These are phyloP conservation scores for Lentinula sp. DNA, from an alignment of 768 basidiomycete species.

Conservation along the genomic window DNA sequence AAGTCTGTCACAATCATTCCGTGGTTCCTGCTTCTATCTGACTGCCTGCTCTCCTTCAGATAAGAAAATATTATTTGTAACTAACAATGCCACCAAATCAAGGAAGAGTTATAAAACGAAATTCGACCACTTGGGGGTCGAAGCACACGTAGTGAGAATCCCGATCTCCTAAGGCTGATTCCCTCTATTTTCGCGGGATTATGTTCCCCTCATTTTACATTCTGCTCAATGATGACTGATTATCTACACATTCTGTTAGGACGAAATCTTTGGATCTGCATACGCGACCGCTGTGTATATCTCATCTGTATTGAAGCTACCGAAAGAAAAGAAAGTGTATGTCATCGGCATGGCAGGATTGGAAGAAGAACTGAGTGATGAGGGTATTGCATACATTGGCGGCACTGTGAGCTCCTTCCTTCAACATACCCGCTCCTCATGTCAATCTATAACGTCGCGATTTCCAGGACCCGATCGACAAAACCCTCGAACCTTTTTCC, in stretches of 20 bases:
- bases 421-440: background rate
- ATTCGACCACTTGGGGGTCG: conserved; percentile 85
- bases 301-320: conserved; percentile 83
- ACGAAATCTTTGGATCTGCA: conserved; percentile 95
- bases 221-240: background rate
- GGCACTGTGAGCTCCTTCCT: conserved; percentile 61
- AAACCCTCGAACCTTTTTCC: conserved; percentile 48
- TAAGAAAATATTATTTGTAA: conserved; percentile 88
- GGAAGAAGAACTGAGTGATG: conserved; percentile 88
- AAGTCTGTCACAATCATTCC: conserved; percentile 41
- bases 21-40: background rate
- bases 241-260: conserved; percentile 36
- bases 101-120: conserved; percentile 81
- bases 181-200: background rate
- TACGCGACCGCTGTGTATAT: conserved; percentile 82
- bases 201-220: background rate
- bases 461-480: conserved; percentile 76
- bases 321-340: conserved; percentile 90
- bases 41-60: conserved; percentile 30
- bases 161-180: background rate
- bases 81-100: conserved; percentile 96
- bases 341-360: conserved; percentile 90
- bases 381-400: conserved; percentile 75
- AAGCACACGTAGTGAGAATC: conserved; percentile 71
- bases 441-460: background rate